phyloP scores from a whole-genome alignment of 2,329 filamentous ascomycete genomes.

The Pseudogymnoascus sp. region DNA sequence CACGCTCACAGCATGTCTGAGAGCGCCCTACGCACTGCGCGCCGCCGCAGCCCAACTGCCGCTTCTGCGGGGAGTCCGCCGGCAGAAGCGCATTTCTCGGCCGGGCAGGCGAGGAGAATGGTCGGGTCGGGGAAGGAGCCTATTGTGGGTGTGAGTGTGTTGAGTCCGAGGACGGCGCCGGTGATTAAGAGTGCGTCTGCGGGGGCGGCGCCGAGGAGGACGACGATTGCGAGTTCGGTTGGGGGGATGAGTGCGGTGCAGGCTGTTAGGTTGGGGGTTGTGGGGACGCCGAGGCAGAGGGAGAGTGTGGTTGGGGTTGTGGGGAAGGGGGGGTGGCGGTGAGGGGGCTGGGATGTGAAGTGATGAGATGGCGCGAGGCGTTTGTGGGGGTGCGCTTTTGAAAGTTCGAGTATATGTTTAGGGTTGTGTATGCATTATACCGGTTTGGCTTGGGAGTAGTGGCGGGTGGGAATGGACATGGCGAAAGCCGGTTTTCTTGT shows the following conservation, averaged over 20 bases:
- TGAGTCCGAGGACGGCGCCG: constrained; percentile 52
- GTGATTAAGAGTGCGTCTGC: constrained; percentile 39
- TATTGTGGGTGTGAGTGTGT: constrained; percentile 45
- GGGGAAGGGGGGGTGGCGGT: constrained; percentile 26
- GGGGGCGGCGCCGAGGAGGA: constrained; percentile 19
- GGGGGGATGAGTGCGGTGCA: constrained; percentile 18
- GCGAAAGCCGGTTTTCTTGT: neutral
- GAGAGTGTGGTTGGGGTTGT: constrained; percentile 23
- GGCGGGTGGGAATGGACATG: neutral
- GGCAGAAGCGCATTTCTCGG: constrained; percentile 52
- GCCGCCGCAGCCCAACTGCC: constrained; percentile 30
- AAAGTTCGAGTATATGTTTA: constrained; percentile 6
- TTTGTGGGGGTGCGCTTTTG: neutral
- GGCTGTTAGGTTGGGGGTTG: constrained; percentile 19
- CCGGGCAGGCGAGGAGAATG: constrained; percentile 58
- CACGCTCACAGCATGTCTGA: constrained; percentile 20
- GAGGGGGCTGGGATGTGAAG: neutral
- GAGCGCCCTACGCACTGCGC: constrained; percentile 17
- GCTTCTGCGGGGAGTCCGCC: constrained; percentile 46
- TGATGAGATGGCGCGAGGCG: neutral
- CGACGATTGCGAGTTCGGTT: constrained; percentile 23
- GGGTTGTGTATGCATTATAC: constrained; percentile 7
- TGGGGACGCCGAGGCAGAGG: constrained; percentile 19
- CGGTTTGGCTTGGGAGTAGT: neutral
- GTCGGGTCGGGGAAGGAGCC: constrained; percentile 51